These are phyloP conservation scores for Ganoderma lingzhi DNA, from an alignment of 1,284 basidiomycete species.

Conservation along the genomic window DNA sequence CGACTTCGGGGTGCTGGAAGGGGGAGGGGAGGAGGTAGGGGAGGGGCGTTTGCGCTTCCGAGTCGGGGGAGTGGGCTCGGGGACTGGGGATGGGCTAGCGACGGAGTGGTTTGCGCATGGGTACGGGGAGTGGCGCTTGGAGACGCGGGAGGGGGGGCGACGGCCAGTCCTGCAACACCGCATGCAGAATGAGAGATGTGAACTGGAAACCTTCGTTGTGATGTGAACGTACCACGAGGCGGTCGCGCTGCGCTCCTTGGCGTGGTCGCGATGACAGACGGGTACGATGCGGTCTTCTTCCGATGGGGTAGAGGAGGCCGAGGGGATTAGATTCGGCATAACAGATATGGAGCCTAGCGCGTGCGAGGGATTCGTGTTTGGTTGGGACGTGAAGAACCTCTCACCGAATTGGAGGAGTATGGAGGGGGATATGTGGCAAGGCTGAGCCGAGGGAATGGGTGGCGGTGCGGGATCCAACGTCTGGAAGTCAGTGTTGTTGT, in stretches of 20 bases:
- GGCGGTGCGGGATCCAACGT: not conserved
- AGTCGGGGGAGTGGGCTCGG: not conserved
- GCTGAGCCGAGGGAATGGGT: not conserved
- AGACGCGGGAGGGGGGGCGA: not conserved
- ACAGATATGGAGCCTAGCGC: not conserved
- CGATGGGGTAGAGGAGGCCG: not conserved
- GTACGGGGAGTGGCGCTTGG: not conserved
- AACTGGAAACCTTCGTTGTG: not conserved
- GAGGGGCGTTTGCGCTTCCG: not conserved
- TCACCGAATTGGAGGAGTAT: not conserved
- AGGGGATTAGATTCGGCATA: too few relatives aligned
- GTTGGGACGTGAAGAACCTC: not conserved
- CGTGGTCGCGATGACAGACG: not conserved
- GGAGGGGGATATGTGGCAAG: not conserved
- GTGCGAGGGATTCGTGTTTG: not conserved
- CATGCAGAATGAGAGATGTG: not conserved
- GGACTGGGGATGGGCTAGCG: not conserved
- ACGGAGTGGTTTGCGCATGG: not conserved
- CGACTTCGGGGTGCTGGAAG: not conserved
- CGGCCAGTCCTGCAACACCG: not conserved
- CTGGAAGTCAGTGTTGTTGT: not conserved
- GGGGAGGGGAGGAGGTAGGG: not conserved
- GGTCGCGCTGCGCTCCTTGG: not conserved
- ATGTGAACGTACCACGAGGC: not conserved
- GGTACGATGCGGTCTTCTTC: not conserved